Base-by-base conservation (phyloP, 306 rosid genomes). In the Rosa persica region DNA sequence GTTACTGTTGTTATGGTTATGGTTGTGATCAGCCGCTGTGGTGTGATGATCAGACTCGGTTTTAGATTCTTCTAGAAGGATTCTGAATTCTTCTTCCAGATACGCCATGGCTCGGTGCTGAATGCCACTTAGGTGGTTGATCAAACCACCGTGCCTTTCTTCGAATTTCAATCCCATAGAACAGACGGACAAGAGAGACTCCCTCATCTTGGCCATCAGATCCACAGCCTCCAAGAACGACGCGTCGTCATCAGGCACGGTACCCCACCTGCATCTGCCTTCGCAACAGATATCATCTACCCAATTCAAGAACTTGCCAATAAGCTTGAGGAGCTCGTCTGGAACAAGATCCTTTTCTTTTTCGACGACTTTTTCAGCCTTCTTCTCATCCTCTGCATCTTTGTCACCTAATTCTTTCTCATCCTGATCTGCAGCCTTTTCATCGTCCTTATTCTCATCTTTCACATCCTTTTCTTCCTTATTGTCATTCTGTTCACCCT, bases 71-170 rank as follows among this genome's bases (percentile, higher is more conserved):
- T 93, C 98, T 12, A 91, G 65, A 19, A 91, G 75, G 19, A 79
- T 6, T 2, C 93, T 80, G 78, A 93, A 89, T 34, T 88, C 93
- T 15, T 93, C 97, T 72, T 93, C 97, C 74, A 93, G 79, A 87
- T 75, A 80, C 15, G 90, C 36, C 87, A 91, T 83, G 8, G 78
- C 80, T 62, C 88, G 83, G 73, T 90, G 90, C 13, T 90, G 91
- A 61, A 86, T 80, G 44, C 27, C 55, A 1, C 88, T 85, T 1
- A 85, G 67, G 74, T 87, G 90, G 30, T 94, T 94, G 61, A 86
- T 42, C 81, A 88, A 54, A 55, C 77, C 77, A 8, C 61, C 72
- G 36, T 70, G 79, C 54, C 23, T 36, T 16, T 61, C 76, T 1
- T 78, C 84, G 4, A 75, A 61, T 3, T 85, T 77, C 12, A 51